Conservation (phyloP, 2,329 filamentous ascomycete genomes). For the Colletotrichum endophyticum region DNA sequence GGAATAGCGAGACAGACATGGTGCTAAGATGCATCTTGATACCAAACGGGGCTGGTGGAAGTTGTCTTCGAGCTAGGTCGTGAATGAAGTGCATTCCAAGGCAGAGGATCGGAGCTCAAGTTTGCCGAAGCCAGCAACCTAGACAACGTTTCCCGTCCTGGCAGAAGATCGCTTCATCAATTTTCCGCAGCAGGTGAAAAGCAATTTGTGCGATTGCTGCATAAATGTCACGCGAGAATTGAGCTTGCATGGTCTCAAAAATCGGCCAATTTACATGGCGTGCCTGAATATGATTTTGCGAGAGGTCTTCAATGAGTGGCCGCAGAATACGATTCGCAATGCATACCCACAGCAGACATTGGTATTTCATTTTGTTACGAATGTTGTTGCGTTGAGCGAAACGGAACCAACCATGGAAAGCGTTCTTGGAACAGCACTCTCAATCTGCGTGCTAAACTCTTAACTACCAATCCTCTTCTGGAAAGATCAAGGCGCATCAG, state of each 20-base stretch:
- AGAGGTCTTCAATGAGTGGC: background rate
- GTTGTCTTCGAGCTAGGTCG: background rate
- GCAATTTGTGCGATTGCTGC: rapidly evolving
- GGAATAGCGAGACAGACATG: background rate
- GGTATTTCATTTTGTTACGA: no score
- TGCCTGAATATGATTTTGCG: rapidly evolving
- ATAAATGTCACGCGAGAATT: background rate
- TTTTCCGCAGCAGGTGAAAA: background rate
- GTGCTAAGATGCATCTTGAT: background rate
- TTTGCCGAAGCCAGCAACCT: background rate
- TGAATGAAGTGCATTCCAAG: background rate
- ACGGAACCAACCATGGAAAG: background rate
- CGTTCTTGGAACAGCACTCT: background rate
- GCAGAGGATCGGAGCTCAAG: background rate
- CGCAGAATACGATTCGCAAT: background rate
- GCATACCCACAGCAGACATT: background rate
- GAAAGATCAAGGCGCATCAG: background rate
- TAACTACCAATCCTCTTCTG: background rate
- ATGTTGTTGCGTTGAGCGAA: background rate
- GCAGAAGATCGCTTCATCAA: background rate
- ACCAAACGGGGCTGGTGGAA: background rate
- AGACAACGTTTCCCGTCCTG: background rate
- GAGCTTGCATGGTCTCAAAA: background rate
- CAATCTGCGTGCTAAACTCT: background rate
- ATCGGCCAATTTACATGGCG: background rate